Conservation (phyloP, 2,329 filamentous ascomycete genomes). For the Colletotrichum ledebouriae region DNA sequence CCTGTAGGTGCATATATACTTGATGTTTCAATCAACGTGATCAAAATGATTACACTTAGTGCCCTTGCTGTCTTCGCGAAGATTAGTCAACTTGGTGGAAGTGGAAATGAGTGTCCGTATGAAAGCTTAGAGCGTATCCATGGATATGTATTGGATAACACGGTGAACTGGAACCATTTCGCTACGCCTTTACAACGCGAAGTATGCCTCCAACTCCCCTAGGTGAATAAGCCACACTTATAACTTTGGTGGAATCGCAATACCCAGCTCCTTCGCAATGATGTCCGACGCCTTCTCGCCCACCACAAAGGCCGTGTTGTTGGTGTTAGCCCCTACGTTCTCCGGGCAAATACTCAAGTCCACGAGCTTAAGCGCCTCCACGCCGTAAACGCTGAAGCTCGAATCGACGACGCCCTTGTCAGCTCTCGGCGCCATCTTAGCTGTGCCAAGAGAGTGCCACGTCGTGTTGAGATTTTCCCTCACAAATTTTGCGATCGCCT, state of each 20-base stretch:
- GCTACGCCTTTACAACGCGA: neutral
- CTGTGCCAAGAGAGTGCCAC: constrained; percentile 62
- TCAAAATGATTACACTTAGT: no score
- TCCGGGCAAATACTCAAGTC: constrained; percentile 54
- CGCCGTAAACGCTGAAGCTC: constrained; percentile 58
- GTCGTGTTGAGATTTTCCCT: constrained; percentile 57
- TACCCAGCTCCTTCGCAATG: constrained; percentile 53
- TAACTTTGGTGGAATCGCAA: constrained; percentile 12
- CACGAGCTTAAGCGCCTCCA: constrained; percentile 56
- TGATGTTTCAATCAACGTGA: no score
- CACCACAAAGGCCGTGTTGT: constrained; percentile 61
- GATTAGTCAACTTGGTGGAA: no score
- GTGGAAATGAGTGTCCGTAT: no score
- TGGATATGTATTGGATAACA: no score
- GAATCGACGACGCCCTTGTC: constrained; percentile 58
- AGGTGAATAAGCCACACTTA: neutral
- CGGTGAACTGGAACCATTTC: no score
- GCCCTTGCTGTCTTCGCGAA: no score
- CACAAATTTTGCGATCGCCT: constrained; percentile 60
- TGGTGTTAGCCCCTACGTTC: constrained; percentile 63
- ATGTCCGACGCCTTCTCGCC: constrained; percentile 63
- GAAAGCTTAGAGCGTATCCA: no score
- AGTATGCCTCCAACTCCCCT: neutral
- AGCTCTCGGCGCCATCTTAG: constrained; percentile 59
- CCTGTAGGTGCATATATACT: no score